A percentile compares a stretch with the other conserved stretches of the same genome.
phyloP scores from a whole-genome alignment of 2,329 filamentous ascomycete genomes.

The Myriosclerotinia scirpicola region DNA sequence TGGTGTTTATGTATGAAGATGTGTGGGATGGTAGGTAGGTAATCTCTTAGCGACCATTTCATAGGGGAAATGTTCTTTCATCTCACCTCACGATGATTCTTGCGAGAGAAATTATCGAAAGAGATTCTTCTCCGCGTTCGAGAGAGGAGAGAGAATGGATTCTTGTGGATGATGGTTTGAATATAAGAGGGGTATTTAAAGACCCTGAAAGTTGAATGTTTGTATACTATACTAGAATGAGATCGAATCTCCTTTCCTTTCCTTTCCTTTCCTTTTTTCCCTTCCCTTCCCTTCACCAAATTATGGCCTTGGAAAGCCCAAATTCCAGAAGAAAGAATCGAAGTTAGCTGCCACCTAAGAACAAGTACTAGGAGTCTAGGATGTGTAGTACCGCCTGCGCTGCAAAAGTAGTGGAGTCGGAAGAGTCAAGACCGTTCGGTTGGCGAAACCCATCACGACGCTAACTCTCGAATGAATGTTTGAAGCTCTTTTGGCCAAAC shows the following conservation, averaged over 20 bases:
- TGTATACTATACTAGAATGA: neutral
- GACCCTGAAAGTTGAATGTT: conserved; percentile 2
- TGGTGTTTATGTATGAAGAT: neutral
- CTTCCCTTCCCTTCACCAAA: neutral
- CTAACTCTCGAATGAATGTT: neutral
- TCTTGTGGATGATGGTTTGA: conserved; percentile 11
- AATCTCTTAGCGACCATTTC: conserved; percentile 1
- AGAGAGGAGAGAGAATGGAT: neutral
- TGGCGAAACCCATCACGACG: neutral
- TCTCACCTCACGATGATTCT: conserved; percentile 1
- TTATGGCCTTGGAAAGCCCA: neutral
- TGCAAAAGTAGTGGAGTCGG: neutral
- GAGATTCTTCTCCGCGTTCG: neutral
- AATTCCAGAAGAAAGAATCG: conserved; percentile 14
- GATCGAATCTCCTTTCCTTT: neutral
- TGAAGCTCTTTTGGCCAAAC: conserved; percentile 4
- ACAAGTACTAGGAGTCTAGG: neutral
- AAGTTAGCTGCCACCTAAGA: neutral
- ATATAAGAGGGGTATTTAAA: conserved; percentile 5
- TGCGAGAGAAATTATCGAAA: neutral
- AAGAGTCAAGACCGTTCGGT: neutral
- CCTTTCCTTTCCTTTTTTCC: neutral
- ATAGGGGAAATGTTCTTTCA: neutral
- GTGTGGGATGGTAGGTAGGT: conserved; percentile 6
- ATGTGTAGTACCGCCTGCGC: conserved; percentile 3